A percentile compares a stretch with the other conserved stretches of the same genome.
These are phyloP conservation scores for Astragalus glycyphyllos DNA, from an alignment of 306 rosid species.

Conservation along the genomic window DNA sequence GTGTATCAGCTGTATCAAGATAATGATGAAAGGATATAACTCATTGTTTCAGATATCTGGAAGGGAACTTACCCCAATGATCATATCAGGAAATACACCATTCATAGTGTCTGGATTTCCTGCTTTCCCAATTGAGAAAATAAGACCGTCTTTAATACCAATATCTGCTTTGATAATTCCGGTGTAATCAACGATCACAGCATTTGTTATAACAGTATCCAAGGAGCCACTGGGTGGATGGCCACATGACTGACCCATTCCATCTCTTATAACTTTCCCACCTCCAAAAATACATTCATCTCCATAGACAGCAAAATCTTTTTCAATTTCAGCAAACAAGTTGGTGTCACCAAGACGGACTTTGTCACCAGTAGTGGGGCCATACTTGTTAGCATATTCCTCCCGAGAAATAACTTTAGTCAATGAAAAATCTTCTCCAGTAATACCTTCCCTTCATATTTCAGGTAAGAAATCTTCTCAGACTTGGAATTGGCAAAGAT, in stretches of 20 bases:
- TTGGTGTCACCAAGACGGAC: slow-evolving; percentile 91
- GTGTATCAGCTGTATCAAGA: slow-evolving; percentile 32
- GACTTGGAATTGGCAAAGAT: slow-evolving; percentile 18
- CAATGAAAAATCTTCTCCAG: slow-evolving; percentile 58
- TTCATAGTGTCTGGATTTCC: slow-evolving; percentile 91
- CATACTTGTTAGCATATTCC: slow-evolving; percentile 83
- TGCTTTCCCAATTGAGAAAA: slow-evolving; percentile 76
- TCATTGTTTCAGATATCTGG: slow-evolving; percentile 27
- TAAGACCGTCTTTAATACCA: slow-evolving; percentile 72
- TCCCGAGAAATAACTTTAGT: slow-evolving; percentile 63
- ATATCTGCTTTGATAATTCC: slow-evolving; percentile 93
- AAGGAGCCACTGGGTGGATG: slow-evolving; percentile 49
- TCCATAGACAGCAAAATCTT: slow-evolving; percentile 75
- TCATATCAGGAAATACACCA: slow-evolving; percentile 55
- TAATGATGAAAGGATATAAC: slow-evolving; percentile 14
- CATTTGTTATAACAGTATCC: slow-evolving; percentile 91
- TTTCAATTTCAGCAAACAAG: slow-evolving; percentile 86
- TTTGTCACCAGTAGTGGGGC: slow-evolving; percentile 92
- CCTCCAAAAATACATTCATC: slow-evolving; percentile 97
- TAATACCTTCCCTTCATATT: slow-evolving; percentile 78
- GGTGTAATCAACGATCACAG: slow-evolving; percentile 76
- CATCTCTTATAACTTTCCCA: slow-evolving; percentile 92
- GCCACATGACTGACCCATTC: slow-evolving; percentile 90
- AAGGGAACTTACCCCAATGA: slow-evolving; percentile 71
- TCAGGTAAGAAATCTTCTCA: slow-evolving; percentile 46